Base-by-base conservation (phyloP, 768 basidiomycete genomes). In the Leccinum imitatum region DNA sequence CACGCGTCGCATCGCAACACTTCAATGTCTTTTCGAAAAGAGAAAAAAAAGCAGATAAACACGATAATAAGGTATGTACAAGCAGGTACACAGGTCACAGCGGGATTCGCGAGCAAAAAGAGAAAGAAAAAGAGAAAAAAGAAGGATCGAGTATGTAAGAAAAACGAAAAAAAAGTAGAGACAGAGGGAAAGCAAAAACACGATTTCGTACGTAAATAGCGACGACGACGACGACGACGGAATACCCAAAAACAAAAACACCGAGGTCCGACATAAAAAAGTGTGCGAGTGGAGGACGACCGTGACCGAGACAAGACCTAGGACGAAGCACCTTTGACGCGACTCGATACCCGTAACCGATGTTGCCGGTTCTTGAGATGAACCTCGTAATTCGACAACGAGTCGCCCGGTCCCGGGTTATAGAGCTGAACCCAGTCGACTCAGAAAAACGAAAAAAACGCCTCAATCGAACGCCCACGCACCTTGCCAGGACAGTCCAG, bases 401-500 rank as follows among this genome's bases (percentile, higher is more conserved):
- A 91, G 75, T 95, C 89, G 8, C 83, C 89, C 11, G 92, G 92
- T 50, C 95, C 95, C 50, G 94, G 87, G 66, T 90, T 92, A 79
- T 97, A 98, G 59, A 97, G 73, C 87, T 95, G 31, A 15, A 67
- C 35, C 39, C 27, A 19, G 21, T 23, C 21, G 8, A 4, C 11
- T 61, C 25, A 63, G 50, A 27, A 37, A 44, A 33, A n/a, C 19
- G 2, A 7, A 37, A 52, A 31, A 31, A 9, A 30, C 25, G 6
- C 21, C 1, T n/a, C 15, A 31, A 27, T 2, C 11, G 17, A 7
- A 11, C 2, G n/a, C 17, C 30, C 1, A 58, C 65, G 27, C 61
- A 93, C 93, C 83, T 95, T 96, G 68, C 93, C 93, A 65, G 94
- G 94, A 74, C 94, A 95, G 72, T 97, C 94, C 64, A 86, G 69